Conservation (phyloP, 805 yeast genomes). For the Candida gorgasii region DNA sequence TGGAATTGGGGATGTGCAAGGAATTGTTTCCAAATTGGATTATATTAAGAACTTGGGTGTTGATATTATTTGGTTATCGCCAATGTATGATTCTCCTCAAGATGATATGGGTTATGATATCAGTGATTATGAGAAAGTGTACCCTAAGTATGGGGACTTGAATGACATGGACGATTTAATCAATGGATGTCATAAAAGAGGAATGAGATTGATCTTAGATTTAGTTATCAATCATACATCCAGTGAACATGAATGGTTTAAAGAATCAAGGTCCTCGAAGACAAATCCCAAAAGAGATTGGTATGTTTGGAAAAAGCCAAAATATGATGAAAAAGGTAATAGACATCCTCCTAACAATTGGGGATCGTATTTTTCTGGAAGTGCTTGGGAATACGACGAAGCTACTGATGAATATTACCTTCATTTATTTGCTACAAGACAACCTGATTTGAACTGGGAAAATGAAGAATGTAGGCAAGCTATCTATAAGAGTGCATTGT, state of each 20-base stretch:
- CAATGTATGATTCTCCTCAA: slow-evolving; percentile 59
- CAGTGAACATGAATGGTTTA: slow-evolving; percentile 56
- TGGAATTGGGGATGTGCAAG: slow-evolving; percentile 59
- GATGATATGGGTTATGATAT: slow-evolving; percentile 67
- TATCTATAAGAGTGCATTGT: slow-evolving; percentile 48
- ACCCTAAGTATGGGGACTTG: slow-evolving; percentile 55
- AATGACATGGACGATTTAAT: slow-evolving; percentile 53
- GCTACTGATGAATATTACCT: slow-evolving; percentile 55
- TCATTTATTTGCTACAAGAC: slow-evolving; percentile 52
- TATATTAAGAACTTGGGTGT: slow-evolving; percentile 51
- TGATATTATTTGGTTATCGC: slow-evolving; percentile 59
- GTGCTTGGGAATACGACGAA: slow-evolving; percentile 61
- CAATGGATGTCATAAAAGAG: slow-evolving; percentile 46
- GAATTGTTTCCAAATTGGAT: slow-evolving; percentile 53
- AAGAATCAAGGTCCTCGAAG: slow-evolving; percentile 53
- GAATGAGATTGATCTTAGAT: slow-evolving; percentile 54
- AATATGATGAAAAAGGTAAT: slow-evolving; percentile 45
- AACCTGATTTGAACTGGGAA: slow-evolving; percentile 68
- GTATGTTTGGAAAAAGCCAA: slow-evolving; percentile 58
- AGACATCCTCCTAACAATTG: slow-evolving; percentile 63
- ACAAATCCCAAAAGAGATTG: slow-evolving; percentile 60
- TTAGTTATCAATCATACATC: slow-evolving; percentile 63
- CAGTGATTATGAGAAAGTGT: slow-evolving; percentile 52
- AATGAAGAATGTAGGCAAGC: slow-evolving; percentile 38
- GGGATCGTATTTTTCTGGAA: slow-evolving; percentile 52